phyloP scores from a whole-genome alignment of 495 filamentous ascomycete species.

The Aspergillus sclerotiicarbonarius region DNA sequence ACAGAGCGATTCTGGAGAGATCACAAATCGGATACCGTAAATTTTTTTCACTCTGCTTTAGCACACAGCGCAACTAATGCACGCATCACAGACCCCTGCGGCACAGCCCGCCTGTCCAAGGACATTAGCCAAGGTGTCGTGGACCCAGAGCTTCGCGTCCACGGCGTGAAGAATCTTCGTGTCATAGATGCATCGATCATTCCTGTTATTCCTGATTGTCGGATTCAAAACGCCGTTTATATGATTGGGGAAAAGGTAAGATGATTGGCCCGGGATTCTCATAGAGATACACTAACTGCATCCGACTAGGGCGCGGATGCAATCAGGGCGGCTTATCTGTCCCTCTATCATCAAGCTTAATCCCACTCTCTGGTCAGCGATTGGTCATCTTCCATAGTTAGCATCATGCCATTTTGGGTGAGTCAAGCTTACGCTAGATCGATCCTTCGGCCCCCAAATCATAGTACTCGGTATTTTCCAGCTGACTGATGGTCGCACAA shows the following conservation, averaged over 20 bases:
- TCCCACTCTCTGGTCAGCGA: too few relatives aligned
- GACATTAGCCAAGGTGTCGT: constrained; percentile 47
- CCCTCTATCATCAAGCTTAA: not conserved
- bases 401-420: not conserved
- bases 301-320: constrained; percentile 31
- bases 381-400: not conserved
- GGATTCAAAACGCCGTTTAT: constrained; percentile 42
- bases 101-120: constrained; percentile 44
- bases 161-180: constrained; percentile 47
- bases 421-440: too few relatives aligned
- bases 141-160: constrained; percentile 45
- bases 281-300: too few relatives aligned
- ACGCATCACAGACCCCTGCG: constrained; percentile 40
- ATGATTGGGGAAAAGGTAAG: constrained; percentile 48
- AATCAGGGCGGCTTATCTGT: constrained; percentile 34
- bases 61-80: not conserved
- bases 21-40: constrained; percentile 49
- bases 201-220: constrained; percentile 23
- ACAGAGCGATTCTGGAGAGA: constrained; percentile 49
- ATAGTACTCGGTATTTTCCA: too few relatives aligned
- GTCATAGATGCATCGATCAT: constrained; percentile 36
- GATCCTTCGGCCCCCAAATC: too few relatives aligned
- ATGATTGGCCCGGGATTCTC: too few relatives aligned
- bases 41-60: not conserved
- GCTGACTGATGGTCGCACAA: too few relatives aligned